phyloP scores from a whole-genome alignment of 2,329 filamentous ascomycete genomes.

The Orbilia oligospora region DNA sequence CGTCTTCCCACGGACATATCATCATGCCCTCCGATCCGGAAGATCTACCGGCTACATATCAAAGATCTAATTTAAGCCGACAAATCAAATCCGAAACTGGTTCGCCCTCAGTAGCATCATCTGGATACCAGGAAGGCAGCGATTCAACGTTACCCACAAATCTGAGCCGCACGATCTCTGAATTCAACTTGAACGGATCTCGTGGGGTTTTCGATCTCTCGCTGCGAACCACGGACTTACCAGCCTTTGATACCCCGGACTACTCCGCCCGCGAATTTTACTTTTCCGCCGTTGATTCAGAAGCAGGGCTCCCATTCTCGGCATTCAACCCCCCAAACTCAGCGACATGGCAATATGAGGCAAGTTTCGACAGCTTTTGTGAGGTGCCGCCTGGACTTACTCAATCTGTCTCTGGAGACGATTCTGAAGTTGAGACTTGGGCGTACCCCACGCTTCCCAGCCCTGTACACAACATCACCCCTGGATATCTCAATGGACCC shows the following conservation, averaged over 20 bases:
- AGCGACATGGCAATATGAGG: slow-evolving; percentile 71
- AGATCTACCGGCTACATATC: slow-evolving; percentile 69
- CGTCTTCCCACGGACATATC: slow-evolving; percentile 56
- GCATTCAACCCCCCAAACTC: slow-evolving; percentile 71
- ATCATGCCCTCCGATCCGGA: slow-evolving; percentile 59
- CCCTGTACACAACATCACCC: slow-evolving; percentile 67
- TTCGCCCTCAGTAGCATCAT: slow-evolving; percentile 63
- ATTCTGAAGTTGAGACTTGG: slow-evolving; percentile 77
- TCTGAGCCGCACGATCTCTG: slow-evolving; percentile 70
- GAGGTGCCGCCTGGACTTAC: slow-evolving; percentile 69
- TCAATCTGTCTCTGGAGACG: slow-evolving; percentile 77
- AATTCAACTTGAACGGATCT: slow-evolving; percentile 71
- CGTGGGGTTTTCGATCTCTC: slow-evolving; percentile 71
- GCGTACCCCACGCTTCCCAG: slow-evolving; percentile 65
- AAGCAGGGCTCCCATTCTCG: slow-evolving; percentile 67
- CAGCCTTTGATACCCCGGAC: slow-evolving; percentile 62
- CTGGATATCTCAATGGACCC: slow-evolving; percentile 64
- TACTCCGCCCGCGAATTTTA: slow-evolving; percentile 63
- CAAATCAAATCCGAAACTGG: slow-evolving; percentile 67
- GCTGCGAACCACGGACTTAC: slow-evolving; percentile 64
- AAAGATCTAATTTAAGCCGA: slow-evolving; percentile 68
- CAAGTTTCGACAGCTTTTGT: slow-evolving; percentile 67
- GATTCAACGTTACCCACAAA: slow-evolving; percentile 74
- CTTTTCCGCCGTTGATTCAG: slow-evolving; percentile 63
- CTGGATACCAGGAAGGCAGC: slow-evolving; percentile 59